phyloP scores from a whole-genome alignment of 495 filamentous ascomycete genomes.

The Cladorrhinum samala region DNA sequence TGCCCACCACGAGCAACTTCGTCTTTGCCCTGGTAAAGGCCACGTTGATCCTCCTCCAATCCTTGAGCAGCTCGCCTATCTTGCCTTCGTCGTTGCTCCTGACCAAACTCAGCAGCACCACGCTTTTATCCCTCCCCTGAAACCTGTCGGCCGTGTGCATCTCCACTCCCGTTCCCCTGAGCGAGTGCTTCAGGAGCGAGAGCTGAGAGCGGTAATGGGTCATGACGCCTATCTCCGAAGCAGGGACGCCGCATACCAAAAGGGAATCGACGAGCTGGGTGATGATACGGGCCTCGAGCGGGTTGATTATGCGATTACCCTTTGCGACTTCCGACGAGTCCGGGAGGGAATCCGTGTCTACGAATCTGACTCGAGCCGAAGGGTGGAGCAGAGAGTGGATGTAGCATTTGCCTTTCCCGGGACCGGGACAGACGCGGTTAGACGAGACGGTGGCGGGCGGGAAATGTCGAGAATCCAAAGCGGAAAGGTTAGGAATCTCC shows the following conservation, averaged over 20 bases:
- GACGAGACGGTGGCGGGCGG: constrained; percentile 30
- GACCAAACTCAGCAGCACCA: constrained; percentile 79
- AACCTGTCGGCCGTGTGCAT: constrained; percentile 96
- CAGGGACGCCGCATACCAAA: constrained; percentile 64
- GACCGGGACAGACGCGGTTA: constrained; percentile 52
- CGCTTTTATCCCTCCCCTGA: constrained; percentile 91
- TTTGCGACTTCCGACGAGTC: constrained; percentile 60
- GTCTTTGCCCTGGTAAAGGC: constrained; percentile 86
- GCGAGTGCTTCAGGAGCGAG: constrained; percentile 39
- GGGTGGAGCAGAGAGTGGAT: constrained; percentile 70
- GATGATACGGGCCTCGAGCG: constrained; percentile 66
- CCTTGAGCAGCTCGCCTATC: constrained; percentile 83
- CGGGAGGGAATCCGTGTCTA: constrained; percentile 78
- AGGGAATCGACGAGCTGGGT: constrained; percentile 74
- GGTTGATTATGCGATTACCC: constrained; percentile 82
- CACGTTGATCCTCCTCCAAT: constrained; percentile 92
- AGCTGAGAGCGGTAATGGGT: constrained; percentile 97
- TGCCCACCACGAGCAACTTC: constrained; percentile 84
- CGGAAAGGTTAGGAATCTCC: constrained; percentile 43
- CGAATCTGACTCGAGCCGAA: constrained; percentile 64
- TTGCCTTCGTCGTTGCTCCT: constrained; percentile 72
- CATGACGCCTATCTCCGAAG: constrained; percentile 84
- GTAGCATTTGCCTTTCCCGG: constrained; percentile 61
- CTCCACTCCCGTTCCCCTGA: constrained; percentile 54
- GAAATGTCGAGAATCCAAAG: constrained; percentile 33